phyloP scores from a whole-genome alignment of 495 filamentous ascomycete species.

The Paragyromitra xinjiangensis region DNA sequence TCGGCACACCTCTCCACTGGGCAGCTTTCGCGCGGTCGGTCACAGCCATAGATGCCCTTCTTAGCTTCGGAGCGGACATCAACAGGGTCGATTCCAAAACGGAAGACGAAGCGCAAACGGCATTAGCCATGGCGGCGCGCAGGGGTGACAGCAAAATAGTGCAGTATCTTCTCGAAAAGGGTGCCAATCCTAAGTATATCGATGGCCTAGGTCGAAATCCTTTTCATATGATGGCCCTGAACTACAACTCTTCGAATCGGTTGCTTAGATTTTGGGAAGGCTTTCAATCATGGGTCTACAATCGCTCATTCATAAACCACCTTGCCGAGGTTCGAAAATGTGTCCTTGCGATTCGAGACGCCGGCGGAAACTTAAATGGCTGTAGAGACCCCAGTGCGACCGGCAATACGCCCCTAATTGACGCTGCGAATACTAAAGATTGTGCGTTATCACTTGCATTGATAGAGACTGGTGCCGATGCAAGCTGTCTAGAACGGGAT shows the following conservation, averaged over 20 bases:
- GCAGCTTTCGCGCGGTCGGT: constrained; percentile 39
- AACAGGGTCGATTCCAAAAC: constrained; percentile 12
- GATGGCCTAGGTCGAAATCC: constrained; percentile 9
- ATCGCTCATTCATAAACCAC: constrained; percentile 15
- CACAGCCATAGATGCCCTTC: constrained; percentile 25
- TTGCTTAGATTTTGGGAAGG: constrained; percentile 27
- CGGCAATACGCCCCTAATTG: constrained; percentile 11
- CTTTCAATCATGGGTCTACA: constrained; percentile 24
- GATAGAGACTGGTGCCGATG: constrained; percentile 15
- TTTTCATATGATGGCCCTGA: constrained; percentile 19
- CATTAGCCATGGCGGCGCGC: constrained; percentile 25
- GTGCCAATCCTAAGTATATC: constrained; percentile 3
- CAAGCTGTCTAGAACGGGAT: not conserved
- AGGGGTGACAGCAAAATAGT: constrained; percentile 29
- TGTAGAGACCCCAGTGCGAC: not conserved
- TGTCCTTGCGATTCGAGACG: not conserved
- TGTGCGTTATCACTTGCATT: constrained; percentile 28
- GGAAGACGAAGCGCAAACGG: constrained; percentile 10
- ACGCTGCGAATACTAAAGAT: constrained; percentile 6
- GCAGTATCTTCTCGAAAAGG: constrained; percentile 26
- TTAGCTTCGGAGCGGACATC: constrained; percentile 29
- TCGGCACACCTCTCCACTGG: constrained; percentile 41
- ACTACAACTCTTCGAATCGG: constrained; percentile 5
- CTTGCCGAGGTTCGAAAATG: constrained; percentile 20
- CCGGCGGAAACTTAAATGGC: constrained; percentile 18